Percentiles rank a stretch among this genome's conserved stretches.
Conservation (phyloP, 345 rosid genomes). For the Linum usitatissimum region DNA sequence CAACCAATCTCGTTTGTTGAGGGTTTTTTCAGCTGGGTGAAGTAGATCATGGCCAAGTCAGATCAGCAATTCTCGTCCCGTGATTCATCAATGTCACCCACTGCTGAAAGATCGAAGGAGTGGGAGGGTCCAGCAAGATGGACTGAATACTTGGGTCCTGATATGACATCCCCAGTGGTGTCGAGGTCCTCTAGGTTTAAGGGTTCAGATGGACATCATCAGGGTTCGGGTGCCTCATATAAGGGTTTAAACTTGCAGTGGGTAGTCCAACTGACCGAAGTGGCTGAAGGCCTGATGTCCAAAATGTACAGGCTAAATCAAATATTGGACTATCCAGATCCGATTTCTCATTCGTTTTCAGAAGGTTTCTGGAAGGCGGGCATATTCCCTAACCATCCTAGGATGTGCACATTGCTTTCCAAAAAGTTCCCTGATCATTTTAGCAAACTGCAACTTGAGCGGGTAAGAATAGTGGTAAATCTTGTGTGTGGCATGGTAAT, state of each 20-base stretch:
- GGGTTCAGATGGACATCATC: constrained; percentile 57
- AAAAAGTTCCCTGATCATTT: constrained; percentile 96
- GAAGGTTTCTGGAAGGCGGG: constrained; percentile 96
- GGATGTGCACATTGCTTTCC: constrained; percentile 77
- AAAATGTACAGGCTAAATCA: constrained; percentile 92
- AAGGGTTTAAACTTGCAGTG: constrained; percentile 90
- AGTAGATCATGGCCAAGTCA: constrained; percentile 47
- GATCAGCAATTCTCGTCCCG: constrained; percentile 47
- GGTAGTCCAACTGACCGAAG: constrained; percentile 82
- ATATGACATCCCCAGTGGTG: constrained; percentile 40
- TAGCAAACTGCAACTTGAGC: constrained; percentile 86
- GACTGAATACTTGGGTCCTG: constrained; percentile 91
- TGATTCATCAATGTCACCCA: constrained; percentile 46
- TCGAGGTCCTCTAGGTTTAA: constrained; percentile 45
- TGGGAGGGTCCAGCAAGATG: constrained; percentile 94
- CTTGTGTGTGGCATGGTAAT: not conserved
- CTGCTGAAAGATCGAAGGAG: constrained; percentile 59
- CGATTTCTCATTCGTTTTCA: constrained; percentile 53
- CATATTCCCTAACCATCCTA: constrained; percentile 73
- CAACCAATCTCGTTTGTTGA: not conserved
- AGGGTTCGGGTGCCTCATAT: constrained; percentile 46
- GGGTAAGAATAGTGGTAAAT: constrained; percentile 38
- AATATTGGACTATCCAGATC: constrained; percentile 87
- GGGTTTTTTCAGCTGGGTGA: constrained; percentile 9
- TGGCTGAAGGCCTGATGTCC: constrained; percentile 94